These are phyloP conservation scores for Candida andamanensis DNA, from an alignment of 805 yeast species.

Conservation along the genomic window DNA sequence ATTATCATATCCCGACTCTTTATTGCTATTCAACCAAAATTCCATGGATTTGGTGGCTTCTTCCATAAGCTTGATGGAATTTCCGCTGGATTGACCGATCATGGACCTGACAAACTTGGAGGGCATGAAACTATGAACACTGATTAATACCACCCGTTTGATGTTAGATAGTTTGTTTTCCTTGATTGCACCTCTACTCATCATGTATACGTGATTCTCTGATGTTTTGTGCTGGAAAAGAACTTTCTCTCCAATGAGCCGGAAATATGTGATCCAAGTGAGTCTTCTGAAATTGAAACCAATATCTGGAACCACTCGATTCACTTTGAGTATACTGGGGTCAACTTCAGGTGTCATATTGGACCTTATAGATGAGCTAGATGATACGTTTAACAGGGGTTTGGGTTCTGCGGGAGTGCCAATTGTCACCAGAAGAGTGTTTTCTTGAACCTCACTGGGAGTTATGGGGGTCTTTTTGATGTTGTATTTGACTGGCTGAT, in stretches of 20 bases:
- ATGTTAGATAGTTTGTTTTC: slow-evolving; percentile 8
- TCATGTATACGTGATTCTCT: slow-evolving; percentile 25
- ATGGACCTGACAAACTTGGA: slow-evolving; percentile 31
- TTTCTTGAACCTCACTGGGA: slow-evolving; percentile 33
- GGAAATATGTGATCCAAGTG: slow-evolving; percentile 18
- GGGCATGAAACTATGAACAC: slow-evolving; percentile 38
- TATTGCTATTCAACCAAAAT: slow-evolving; percentile 19
- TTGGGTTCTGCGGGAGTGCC: background rate
- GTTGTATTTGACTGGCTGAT: slow-evolving; percentile 28
- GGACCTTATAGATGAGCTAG: slow-evolving; percentile 3
- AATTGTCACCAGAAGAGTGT: slow-evolving; percentile 12
- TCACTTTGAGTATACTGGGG: background rate
- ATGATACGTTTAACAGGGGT: background rate
- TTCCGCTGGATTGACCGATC: slow-evolving; percentile 36
- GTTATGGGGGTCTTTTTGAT: slow-evolving; percentile 27
- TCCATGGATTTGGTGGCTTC: slow-evolving; percentile 25
- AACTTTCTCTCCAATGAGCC: slow-evolving; percentile 20
- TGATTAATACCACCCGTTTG: slow-evolving; percentile 26
- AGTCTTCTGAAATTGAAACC: slow-evolving; percentile 19
- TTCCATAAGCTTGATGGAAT: slow-evolving; percentile 22
- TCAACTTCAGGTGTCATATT: background rate
- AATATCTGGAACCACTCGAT: slow-evolving; percentile 16
- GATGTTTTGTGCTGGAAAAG: slow-evolving; percentile 16
- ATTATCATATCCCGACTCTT: slow-evolving; percentile 10
- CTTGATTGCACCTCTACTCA: slow-evolving; percentile 4